These are phyloP conservation scores for Plasmodium fragile DNA, from an alignment of 169 alveolate species.

Conservation along the genomic window DNA sequence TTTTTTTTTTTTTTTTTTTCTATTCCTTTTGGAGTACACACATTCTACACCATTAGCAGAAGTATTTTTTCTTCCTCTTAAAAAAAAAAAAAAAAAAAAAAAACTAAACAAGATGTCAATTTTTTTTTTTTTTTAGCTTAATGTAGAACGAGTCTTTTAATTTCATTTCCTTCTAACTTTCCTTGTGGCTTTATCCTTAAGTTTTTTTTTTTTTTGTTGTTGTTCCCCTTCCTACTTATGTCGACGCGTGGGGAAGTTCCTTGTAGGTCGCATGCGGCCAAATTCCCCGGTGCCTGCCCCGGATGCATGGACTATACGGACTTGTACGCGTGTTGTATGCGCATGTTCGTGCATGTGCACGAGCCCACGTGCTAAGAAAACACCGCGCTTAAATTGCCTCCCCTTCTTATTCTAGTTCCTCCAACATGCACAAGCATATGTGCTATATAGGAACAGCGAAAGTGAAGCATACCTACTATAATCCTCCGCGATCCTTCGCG, in stretches of 20 bases:
- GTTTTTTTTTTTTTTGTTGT: background rate
- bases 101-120: background rate
- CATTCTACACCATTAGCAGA: constrained; percentile 24
- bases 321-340: background rate
- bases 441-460: background rate
- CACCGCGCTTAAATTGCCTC: background rate
- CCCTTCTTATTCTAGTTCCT: background rate
- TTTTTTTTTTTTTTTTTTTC: constrained; percentile 1
- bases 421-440: background rate
- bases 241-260: background rate
- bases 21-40: background rate
- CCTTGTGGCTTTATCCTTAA: background rate
- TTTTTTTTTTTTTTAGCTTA: background rate
- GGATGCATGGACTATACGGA: background rate
- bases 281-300: background rate
- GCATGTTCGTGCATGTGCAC: background rate
- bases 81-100: constrained; percentile 15
- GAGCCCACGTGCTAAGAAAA: background rate
- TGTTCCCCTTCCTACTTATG: background rate
- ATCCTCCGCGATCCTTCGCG: background rate
- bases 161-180: constrained; percentile 1
- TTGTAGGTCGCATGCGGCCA: background rate
- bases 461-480: background rate
- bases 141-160: constrained; percentile 57
- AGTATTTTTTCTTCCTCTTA: background rate